Evolutionary conservation across 305 asterid species (phyloP).

Genomic region (Andrographis paniculata): DNA sequence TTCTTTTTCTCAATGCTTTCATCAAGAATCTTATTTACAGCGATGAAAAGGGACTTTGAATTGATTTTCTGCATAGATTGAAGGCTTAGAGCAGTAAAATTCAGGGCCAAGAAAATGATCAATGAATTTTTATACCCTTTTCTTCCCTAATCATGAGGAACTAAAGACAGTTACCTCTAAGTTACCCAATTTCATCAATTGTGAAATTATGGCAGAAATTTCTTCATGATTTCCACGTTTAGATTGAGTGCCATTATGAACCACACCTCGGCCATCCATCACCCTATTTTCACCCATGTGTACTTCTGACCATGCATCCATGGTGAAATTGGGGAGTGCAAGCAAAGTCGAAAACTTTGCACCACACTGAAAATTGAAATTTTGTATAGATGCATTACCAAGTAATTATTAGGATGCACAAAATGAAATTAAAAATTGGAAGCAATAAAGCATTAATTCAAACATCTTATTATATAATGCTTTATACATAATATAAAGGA

Average conservation of each 20-base stretch:
- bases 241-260: constrained; percentile 31
- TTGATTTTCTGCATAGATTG: constrained; percentile 53
- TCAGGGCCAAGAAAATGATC: constrained; percentile 9
- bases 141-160: background rate
- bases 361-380: constrained; percentile 19
- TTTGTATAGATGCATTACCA: constrained; percentile 15
- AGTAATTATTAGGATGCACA: constrained; percentile 15
- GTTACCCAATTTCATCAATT: constrained; percentile 57
- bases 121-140: constrained; percentile 2
- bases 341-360: constrained; percentile 17
- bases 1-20: constrained; percentile 66
- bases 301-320: constrained; percentile 47
- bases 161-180: constrained; percentile 49
- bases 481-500: too few relatives aligned
- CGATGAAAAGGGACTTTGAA: constrained; percentile 58
- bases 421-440: constrained; percentile 5
- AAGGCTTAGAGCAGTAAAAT: constrained; percentile 25
- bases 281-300: constrained; percentile 36
- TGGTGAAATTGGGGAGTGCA: constrained; percentile 25
- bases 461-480: too few relatives aligned
- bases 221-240: constrained; percentile 44
- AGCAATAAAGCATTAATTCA: constrained; percentile 10
- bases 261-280: constrained; percentile 31
- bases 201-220: constrained; percentile 54
- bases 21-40: constrained; percentile 50